Evolutionary conservation across 2,329 filamentous ascomycete genomes (phyloP).

Genomic region (Fusarium sp.): DNA sequence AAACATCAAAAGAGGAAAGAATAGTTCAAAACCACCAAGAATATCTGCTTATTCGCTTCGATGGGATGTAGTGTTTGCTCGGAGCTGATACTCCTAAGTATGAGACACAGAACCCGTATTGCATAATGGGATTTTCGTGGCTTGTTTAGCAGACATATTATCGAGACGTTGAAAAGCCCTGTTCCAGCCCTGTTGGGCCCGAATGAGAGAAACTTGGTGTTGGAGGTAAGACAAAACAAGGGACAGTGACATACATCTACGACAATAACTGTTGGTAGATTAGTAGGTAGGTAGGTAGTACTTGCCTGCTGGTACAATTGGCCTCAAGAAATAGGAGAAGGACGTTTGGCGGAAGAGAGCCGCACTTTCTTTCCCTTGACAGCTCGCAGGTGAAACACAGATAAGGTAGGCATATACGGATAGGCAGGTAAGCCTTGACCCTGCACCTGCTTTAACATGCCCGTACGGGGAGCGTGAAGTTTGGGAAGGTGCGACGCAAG

Average conservation of each 20-base stretch:
- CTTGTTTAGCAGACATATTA: conserved; percentile 18
- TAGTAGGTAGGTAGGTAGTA: neutral
- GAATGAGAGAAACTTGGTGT: neutral
- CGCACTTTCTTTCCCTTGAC: conserved; percentile 28
- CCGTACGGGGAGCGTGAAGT: conserved; percentile 1
- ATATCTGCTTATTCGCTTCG: neutral
- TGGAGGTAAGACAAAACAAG: neutral
- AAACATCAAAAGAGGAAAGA: neutral
- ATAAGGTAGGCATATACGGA: neutral
- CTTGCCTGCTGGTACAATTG: neutral
- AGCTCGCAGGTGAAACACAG: neutral
- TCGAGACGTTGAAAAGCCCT: conserved; percentile 16
- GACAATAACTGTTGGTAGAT: neutral
- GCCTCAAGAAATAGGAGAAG: conserved; percentile 10
- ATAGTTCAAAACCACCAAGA: neutral
- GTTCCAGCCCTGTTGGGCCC: conserved; percentile 11
- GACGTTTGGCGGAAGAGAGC: conserved; percentile 17
- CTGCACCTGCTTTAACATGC: conserved; percentile 14
- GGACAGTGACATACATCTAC: neutral
- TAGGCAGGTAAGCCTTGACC: conserved; percentile 8
- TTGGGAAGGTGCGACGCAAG: conserved; percentile 31
- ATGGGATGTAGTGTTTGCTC: neutral
- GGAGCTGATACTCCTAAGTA: conserved; percentile 12
- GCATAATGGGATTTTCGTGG: conserved; percentile 24
- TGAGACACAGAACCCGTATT: conserved; percentile 20